These are phyloP conservation scores for Puya raimondii DNA, from an alignment of 176 grass and related monocot species.

Conservation along the genomic window DNA sequence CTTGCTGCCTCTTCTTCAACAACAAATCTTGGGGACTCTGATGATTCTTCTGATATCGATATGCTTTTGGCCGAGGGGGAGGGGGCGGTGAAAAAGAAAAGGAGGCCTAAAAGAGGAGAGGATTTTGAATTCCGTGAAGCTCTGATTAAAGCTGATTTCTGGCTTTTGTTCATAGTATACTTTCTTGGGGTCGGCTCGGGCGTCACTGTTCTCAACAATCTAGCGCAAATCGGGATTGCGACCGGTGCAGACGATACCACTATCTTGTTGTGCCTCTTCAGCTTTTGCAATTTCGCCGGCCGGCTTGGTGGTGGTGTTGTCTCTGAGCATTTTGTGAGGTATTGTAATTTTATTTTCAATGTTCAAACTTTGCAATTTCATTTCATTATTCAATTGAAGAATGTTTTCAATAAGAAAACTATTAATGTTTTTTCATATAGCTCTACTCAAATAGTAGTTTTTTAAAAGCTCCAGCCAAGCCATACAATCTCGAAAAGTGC, in stretches of 20 bases:
- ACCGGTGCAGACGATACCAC: conserved; percentile 68
- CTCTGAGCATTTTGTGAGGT: conserved; percentile 90
- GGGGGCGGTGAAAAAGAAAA: conserved; percentile 77
- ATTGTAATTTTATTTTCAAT: conserved; percentile 9
- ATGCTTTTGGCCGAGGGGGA: conserved; percentile 78
- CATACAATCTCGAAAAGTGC: not conserved
- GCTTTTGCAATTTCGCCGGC: conserved; percentile 80
- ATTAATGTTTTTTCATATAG: too few relatives aligned
- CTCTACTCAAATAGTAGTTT: too few relatives aligned
- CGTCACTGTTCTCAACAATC: conserved; percentile 88
- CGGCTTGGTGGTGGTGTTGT: conserved; percentile 63
- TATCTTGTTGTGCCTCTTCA: conserved; percentile 70
- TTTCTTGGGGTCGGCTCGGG: conserved; percentile 90
- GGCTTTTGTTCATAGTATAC: conserved; percentile 70
- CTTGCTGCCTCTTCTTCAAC: conserved; percentile 21
- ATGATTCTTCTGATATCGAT: conserved; percentile 66
- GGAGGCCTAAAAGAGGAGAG: conserved; percentile 65
- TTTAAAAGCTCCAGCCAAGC: too few relatives aligned
- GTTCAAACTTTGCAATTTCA: not conserved
- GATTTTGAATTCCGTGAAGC: conserved; percentile 90
- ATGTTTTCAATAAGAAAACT: too few relatives aligned
- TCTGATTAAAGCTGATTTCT: conserved; percentile 80
- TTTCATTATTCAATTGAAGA: not conserved
- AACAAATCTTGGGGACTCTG: conserved; percentile 19
- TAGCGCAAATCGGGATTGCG: conserved; percentile 83